These are phyloP conservation scores for Allomyces arbusculus DNA, from an alignment of 192 early-diverging fungal species.

Conservation along the genomic window DNA sequence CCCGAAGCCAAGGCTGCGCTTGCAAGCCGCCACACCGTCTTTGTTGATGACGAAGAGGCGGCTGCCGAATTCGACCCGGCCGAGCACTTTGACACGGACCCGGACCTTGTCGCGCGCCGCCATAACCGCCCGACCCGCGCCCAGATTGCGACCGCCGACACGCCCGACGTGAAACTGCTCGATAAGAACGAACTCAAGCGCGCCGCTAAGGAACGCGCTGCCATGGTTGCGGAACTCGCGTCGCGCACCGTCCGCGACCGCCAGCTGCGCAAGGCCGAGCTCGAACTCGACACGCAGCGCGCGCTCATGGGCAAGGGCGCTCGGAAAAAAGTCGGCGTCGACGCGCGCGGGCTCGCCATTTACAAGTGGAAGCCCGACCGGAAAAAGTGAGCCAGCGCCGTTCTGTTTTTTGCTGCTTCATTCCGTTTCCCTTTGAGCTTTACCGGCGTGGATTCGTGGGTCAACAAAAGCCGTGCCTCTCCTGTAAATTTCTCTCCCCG, in stretches of 20 bases:
- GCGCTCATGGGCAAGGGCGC: constrained; percentile 61
- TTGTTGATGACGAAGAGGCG: constrained; percentile 48
- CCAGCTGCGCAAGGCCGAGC: constrained; percentile 41
- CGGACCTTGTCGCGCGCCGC: constrained; percentile 53
- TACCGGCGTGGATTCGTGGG: too few species aligned
- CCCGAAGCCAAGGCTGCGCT: constrained; percentile 10
- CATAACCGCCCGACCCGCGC: constrained; percentile 48
- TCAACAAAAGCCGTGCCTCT: too few species aligned
- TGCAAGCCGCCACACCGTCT: constrained; percentile 42
- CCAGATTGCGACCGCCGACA: constrained; percentile 2
- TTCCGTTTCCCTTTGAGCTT: background rate
- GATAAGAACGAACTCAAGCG: constrained; percentile 4
- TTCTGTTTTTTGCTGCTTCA: background rate
- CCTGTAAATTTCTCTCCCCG: too few species aligned
- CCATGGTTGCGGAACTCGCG: constrained; percentile 38
- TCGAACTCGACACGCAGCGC: constrained; percentile 60
- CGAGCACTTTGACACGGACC: constrained; percentile 61
- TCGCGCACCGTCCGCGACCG: constrained; percentile 59
- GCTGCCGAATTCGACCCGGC: constrained; percentile 53
- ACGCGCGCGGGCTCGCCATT: constrained; percentile 53
- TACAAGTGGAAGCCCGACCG: constrained; percentile 67
- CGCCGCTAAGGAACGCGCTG: constrained; percentile 27
- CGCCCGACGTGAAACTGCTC: constrained; percentile 1
- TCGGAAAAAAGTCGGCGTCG: constrained; percentile 59
- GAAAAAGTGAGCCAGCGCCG: background rate